Percentiles rank a stretch among this genome's conserved stretches.
These are phyloP conservation scores for Talaromyces adpressus DNA, from an alignment of 495 filamentous ascomycete species.

Conservation along the genomic window DNA sequence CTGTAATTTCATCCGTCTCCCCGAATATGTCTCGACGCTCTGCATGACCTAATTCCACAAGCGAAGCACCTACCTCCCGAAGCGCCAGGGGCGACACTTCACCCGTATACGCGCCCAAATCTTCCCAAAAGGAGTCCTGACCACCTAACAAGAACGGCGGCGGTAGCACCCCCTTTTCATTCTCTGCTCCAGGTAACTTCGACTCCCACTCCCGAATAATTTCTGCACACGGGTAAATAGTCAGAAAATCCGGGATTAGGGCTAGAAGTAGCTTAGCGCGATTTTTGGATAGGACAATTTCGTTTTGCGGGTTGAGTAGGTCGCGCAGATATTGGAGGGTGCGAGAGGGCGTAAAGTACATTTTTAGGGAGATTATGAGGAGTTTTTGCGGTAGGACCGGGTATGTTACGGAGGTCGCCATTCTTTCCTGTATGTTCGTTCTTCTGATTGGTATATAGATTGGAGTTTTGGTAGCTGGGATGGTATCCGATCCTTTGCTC, in stretches of 20 bases:
- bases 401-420: slow-evolving; percentile 23
- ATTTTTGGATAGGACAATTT: slow-evolving; percentile 33
- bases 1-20: slow-evolving; percentile 59
- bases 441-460: not conserved
- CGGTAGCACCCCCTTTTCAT: slow-evolving; percentile 15
- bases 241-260: slow-evolving; percentile 72
- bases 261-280: slow-evolving; percentile 78
- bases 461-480: not conserved
- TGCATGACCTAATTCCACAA: slow-evolving; percentile 76
- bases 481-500: not conserved
- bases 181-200: slow-evolving; percentile 17
- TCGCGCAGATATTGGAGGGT: slow-evolving; percentile 56
- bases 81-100: slow-evolving; percentile 65
- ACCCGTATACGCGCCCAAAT: slow-evolving; percentile 63
- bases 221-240: slow-evolving; percentile 48
- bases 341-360: slow-evolving; percentile 67
- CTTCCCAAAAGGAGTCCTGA: slow-evolving; percentile 63
- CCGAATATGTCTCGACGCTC: slow-evolving; percentile 63
- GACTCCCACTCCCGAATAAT: slow-evolving; percentile 37
- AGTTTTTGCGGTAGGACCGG: slow-evolving; percentile 53
- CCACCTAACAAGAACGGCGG: slow-evolving; percentile 58
- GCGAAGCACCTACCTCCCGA: slow-evolving; percentile 52
- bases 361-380: slow-evolving; percentile 74
- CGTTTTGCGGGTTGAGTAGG: slow-evolving; percentile 41
- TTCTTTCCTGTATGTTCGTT: slow-evolving; percentile 1